A percentile compares a stretch with the other conserved stretches of the same genome.
phyloP scores from a whole-genome alignment of 768 basidiomycete species.

The Candolleomyces eurysporus region DNA sequence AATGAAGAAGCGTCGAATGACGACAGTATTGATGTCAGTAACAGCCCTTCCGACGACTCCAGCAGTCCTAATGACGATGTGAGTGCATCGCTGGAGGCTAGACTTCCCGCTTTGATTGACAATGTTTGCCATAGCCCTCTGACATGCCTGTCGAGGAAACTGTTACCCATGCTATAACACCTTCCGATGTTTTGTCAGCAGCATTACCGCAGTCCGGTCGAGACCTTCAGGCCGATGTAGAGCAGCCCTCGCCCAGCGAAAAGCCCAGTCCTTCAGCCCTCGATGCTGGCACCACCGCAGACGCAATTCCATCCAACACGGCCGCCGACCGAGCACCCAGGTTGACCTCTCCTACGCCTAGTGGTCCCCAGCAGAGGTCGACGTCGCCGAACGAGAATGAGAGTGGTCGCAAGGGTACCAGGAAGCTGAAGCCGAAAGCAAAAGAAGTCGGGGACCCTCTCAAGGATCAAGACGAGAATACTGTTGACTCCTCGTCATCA shows the following conservation, averaged over 20 bases:
- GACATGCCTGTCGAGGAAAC: background rate
- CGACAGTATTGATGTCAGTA: background rate
- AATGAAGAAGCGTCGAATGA: slow-evolving; percentile 4
- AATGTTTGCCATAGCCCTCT: background rate
- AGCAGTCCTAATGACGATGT: background rate
- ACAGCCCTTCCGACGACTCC: background rate
- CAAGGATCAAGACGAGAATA: slow-evolving; percentile 4
- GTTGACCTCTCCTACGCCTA: background rate
- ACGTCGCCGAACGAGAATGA: slow-evolving; percentile 4
- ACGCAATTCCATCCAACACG: background rate
- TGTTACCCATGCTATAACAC: background rate
- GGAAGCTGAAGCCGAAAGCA: background rate
- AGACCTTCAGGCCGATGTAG: too few relatives aligned
- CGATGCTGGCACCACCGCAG: background rate
- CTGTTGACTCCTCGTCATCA: background rate
- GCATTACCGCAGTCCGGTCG: background rate
- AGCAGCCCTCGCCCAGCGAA: too few relatives aligned
- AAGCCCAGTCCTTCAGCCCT: background rate
- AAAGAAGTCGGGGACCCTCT: background rate
- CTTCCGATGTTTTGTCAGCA: background rate
- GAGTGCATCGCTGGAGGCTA: background rate
- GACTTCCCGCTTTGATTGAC: background rate
- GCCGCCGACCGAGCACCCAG: background rate
- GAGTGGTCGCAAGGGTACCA: background rate
- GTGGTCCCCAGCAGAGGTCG: background rate